Conservation (phyloP, 75 land plant genomes). For the Picea sitchensis region DNA sequence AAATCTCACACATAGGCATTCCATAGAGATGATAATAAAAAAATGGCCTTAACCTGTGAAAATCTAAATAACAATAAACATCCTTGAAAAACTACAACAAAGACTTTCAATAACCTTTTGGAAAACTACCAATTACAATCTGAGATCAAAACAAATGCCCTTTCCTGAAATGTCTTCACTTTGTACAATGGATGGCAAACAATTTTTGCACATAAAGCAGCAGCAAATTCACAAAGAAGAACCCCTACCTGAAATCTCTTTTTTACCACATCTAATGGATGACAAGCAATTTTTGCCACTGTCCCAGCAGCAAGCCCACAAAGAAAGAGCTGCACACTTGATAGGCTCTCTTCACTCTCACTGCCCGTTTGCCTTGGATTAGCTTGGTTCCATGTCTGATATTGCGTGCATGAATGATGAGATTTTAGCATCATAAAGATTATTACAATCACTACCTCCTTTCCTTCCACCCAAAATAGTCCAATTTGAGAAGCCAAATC, state of each 20-base stretch:
- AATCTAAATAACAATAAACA: not conserved
- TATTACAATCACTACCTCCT: not conserved
- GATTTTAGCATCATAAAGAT: slow-evolving; percentile 5
- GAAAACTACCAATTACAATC: not conserved
- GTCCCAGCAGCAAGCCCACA: slow-evolving; percentile 92
- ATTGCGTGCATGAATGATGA: not conserved
- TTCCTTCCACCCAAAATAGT: slow-evolving; percentile 2
- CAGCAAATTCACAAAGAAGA: not conserved
- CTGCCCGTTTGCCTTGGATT: not conserved
- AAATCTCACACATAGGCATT: too few relatives aligned
- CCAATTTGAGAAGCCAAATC: not conserved
- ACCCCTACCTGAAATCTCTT: slow-evolving; percentile 87
- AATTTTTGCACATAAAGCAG: not conserved
- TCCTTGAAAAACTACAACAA: not conserved
- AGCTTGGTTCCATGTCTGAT: slow-evolving; percentile 19
- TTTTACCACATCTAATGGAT: slow-evolving; percentile 96
- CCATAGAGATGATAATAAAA: too few relatives aligned
- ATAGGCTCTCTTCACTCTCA: slow-evolving; percentile 19
- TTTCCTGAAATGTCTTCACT: not conserved
- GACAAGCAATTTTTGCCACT: slow-evolving; percentile 77
- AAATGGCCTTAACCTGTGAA: too few relatives aligned
- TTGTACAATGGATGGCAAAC: not conserved
- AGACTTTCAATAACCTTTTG: not conserved
- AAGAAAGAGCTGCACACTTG: slow-evolving; percentile 68
- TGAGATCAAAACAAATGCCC: not conserved